phyloP scores from a whole-genome alignment of 2,329 filamentous ascomycete genomes.

The Dryadomyces quercus-mongolicae region DNA sequence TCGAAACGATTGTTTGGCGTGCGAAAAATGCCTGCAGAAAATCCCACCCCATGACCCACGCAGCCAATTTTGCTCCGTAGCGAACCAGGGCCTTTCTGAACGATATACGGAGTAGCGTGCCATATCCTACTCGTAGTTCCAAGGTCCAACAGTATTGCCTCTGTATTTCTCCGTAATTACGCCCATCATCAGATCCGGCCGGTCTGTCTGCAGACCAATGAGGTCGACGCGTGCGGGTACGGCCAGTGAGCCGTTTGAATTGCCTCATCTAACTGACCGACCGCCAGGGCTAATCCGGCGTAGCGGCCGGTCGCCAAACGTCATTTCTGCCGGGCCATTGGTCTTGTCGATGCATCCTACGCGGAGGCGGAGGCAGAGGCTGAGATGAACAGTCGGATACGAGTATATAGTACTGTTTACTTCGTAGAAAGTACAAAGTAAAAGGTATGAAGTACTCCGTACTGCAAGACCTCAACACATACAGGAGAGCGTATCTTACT shows the following conservation, averaged over 20 bases:
- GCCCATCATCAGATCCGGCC: neutral
- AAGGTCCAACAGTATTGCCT: neutral
- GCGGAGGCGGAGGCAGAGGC: no score
- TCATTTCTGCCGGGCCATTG: neutral
- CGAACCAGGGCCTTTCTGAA: no score
- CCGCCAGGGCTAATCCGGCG: neutral
- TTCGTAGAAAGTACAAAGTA: no score
- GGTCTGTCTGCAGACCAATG: neutral
- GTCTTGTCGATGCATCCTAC: no score
- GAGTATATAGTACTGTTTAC: no score
- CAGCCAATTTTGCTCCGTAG: no score
- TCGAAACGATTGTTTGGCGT: neutral
- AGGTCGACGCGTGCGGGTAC: no score
- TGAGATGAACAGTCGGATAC: no score
- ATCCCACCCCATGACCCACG: neutral
- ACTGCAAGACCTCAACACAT: no score
- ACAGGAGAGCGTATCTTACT: no score
- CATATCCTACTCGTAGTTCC: slow-evolving; percentile 1
- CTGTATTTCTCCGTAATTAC: neutral
- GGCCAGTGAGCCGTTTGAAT: neutral
- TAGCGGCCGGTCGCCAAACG: neutral
- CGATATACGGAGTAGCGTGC: no score
- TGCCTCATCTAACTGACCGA: neutral
- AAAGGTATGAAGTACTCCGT: no score
- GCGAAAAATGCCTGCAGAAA: neutral